A percentile compares a stretch with the other conserved stretches of the same genome.
phyloP scores from a whole-genome alignment of 2,329 filamentous ascomycete genomes.

The Ophiostoma populinum region DNA sequence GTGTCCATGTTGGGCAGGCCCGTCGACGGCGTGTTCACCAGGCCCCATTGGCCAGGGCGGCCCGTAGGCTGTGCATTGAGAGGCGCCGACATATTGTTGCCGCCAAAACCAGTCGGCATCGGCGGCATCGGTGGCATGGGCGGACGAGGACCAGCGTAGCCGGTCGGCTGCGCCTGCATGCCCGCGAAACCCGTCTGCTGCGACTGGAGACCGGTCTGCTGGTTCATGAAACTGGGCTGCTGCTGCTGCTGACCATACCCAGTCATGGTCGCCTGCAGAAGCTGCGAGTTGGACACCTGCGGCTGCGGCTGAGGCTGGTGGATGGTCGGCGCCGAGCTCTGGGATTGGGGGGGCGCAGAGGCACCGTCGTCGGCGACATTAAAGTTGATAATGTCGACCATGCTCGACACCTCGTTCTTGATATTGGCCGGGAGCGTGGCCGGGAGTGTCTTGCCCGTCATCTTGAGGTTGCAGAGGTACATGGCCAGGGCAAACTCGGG shows the following conservation, averaged over 20 bases:
- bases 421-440: conserved; percentile 62
- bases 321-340: conserved; percentile 33
- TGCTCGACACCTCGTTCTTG: conserved; percentile 93
- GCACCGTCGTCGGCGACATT: conserved; percentile 60
- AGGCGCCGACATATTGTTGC: conserved; percentile 48
- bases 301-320: conserved; percentile 59
- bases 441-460: conserved; percentile 74
- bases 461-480: conserved; percentile 91
- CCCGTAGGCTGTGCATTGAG: conserved; percentile 92
- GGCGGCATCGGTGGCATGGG: conserved; percentile 80
- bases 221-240: conserved; percentile 38
- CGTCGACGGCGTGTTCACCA: conserved; percentile 80
- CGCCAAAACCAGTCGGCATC: conserved; percentile 44
- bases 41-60: conserved; percentile 87
- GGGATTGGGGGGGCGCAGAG: conserved; percentile 41
- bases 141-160: conserved; percentile 64
- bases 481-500: conserved; percentile 95
- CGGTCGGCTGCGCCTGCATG: conserved; percentile 47
- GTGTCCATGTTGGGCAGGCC: conserved; percentile 90
- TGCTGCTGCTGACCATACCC: conserved; percentile 36
- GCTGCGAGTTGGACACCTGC: conserved; percentile 52
- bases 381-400: conserved; percentile 99
- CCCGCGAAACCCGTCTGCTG: conserved; percentile 56
- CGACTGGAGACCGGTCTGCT: conserved; percentile 41
- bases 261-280: conserved; percentile 50